Evolutionary conservation across 176 grass and related monocot genomes (phyloP), one percentile per base, ranked within the genome.

Genomic region (Melocanna baccifera): DNA sequence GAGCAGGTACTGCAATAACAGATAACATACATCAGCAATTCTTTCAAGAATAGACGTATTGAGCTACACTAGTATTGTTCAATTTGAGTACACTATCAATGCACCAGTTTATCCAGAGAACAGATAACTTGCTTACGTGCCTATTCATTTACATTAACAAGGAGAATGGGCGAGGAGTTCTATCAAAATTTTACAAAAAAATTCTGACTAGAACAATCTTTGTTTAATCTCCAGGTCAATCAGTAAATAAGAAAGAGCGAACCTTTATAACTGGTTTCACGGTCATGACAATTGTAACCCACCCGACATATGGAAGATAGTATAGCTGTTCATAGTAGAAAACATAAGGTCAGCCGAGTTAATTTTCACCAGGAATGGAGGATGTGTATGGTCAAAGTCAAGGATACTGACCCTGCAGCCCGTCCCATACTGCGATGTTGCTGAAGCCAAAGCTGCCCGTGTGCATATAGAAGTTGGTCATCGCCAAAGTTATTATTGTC

Each of bases 371-470:
- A 56, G 28, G 56, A 12, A 28, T 51, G 58, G 85, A 80, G 3
- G 19, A 85, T 34, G 52, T 6, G 1, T 84, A 37, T 23, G 12
- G 43, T 22, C 63, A 25, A 81, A 47, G 30, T 36, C 65, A 8
- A 30, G 8, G 41, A 30, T 57, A 85, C 89, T 84, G 23, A 97
- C 91, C 94, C 94, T 75, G 90, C 91, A 66, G 94, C 94, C 14
- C 94, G 79, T 1, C 94, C 94, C 89, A 94, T 97, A 75, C 94
- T 92, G 76, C 92, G 94, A 72, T 92, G 89, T 45, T 88, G 87
- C 50, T 97, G 91, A 78, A 97, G 94, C 94, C 94, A 94, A 85
- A 97, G 89, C 84, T 97, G 94, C 56, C 92, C 94, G 3, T 94
- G 94, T 65, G 92, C 87, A 80, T 97, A 92, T 20, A 94, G 84